phyloP scores from a whole-genome alignment of 495 filamentous ascomycete species.

The Penicillium dipodomyicola region DNA sequence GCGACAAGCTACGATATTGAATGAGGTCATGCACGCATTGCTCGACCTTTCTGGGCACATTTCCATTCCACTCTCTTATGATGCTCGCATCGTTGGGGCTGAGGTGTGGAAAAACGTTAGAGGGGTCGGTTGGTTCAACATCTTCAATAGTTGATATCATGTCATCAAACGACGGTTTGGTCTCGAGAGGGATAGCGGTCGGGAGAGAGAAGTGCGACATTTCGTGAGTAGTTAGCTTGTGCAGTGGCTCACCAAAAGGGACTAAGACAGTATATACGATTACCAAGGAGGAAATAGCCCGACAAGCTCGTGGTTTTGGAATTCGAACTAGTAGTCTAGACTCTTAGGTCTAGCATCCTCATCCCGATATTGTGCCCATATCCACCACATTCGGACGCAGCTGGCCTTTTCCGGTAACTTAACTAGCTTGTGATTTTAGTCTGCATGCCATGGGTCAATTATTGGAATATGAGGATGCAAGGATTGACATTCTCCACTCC shows the following conservation, averaged over 20 bases:
- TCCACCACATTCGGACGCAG: neutral
- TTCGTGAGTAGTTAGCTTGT: neutral
- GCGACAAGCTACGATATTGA: conserved; percentile 1
- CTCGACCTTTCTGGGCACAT: neutral
- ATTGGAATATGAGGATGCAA: neutral
- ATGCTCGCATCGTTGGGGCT: neutral
- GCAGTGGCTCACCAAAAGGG: neutral
- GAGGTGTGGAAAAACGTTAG: neutral
- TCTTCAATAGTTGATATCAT: neutral
- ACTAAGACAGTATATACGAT: neutral
- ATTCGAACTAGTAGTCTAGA: neutral
- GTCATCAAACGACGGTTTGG: neutral
- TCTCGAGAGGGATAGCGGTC: neutral
- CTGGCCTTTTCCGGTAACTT: neutral
- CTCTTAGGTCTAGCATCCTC: neutral
- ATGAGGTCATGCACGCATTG: neutral
- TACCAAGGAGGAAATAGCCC: neutral
- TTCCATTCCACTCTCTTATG: neutral
- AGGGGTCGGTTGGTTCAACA: neutral
- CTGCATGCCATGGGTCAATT: neutral
- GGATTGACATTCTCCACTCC: neutral
- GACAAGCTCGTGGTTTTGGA: neutral
- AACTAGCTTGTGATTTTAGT: neutral
- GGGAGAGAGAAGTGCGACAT: neutral
- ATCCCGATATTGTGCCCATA: neutral